Evolutionary conservation across 768 basidiomycete species (phyloP).

Genomic region (Phanerodontia chrysosporium): DNA sequence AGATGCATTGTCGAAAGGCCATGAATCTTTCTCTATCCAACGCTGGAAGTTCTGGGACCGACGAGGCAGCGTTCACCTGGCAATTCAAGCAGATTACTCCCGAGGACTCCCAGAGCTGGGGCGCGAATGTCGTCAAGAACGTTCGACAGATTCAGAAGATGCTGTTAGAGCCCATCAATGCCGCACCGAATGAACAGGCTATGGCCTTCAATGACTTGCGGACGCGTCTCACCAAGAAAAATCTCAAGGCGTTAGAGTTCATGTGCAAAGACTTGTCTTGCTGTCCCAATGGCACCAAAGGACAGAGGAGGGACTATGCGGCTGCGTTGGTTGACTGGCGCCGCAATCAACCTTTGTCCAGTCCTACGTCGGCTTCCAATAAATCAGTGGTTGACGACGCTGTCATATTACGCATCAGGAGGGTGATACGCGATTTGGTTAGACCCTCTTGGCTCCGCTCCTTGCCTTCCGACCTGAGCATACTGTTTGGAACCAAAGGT

Average conservation of each 20-base stretch:
- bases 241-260: not conserved
- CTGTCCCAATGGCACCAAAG: not conserved
- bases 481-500: slow-evolving; percentile 3
- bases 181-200: not conserved
- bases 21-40: not conserved
- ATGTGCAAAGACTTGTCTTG: not conserved
- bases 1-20: not conserved
- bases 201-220: not conserved
- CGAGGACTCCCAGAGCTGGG: not conserved
- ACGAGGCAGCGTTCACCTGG: not conserved
- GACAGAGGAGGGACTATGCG: not conserved
- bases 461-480: slow-evolving; percentile 13
- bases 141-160: not conserved
- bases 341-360: not conserved
- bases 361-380: not conserved
- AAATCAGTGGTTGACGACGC: not conserved
- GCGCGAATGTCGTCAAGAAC: not conserved
- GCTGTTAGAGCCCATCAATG: not conserved
- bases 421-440: not conserved
- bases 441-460: slow-evolving; percentile 15
- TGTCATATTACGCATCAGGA: not conserved
- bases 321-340: not conserved
- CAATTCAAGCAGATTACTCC: not conserved
- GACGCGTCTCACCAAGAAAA: not conserved
- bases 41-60: not conserved